Percentiles rank a stretch among this genome's conserved stretches.
phyloP scores from a whole-genome alignment of 2,329 filamentous ascomycete species.

The Lecanoromycetidae sp. region DNA sequence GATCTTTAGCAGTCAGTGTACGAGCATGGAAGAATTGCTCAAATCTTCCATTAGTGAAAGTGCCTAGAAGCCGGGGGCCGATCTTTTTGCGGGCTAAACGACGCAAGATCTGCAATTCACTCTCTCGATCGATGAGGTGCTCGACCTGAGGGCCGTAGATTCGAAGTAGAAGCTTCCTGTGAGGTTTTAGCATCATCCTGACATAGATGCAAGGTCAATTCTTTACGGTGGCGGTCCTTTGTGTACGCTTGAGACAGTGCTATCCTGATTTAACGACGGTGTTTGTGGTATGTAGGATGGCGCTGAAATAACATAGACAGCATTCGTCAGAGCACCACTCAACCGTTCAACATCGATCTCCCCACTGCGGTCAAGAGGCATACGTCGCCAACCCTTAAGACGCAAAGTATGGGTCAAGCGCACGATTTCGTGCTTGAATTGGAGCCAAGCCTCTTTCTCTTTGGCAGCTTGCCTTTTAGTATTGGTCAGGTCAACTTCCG shows the following conservation, averaged over 20 bases:
- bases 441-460: slow-evolving; percentile 66
- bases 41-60: slow-evolving; percentile 88
- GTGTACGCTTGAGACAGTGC: slow-evolving; percentile 27
- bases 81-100: slow-evolving; percentile 86
- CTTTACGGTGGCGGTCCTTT: slow-evolving; percentile 43
- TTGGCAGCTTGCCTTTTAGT: slow-evolving; percentile 44
- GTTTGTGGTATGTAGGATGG: slow-evolving; percentile 47
- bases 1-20: slow-evolving; percentile 61
- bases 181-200: slow-evolving; percentile 9
- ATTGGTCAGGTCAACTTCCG: slow-evolving; percentile 32
- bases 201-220: background rate
- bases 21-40: slow-evolving; percentile 86
- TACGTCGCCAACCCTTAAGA: slow-evolving; percentile 80
- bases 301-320: slow-evolving; percentile 86
- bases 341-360: slow-evolving; percentile 37
- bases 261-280: slow-evolving; percentile 29
- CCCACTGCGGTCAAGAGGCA: slow-evolving; percentile 42
- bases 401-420: slow-evolving; percentile 77
- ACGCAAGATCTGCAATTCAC: slow-evolving; percentile 73
- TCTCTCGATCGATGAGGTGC: slow-evolving; percentile 86
- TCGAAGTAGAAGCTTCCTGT: slow-evolving; percentile 66
- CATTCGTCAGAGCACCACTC: slow-evolving; percentile 89
- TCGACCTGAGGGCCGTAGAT: slow-evolving; percentile 94
- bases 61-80: slow-evolving; percentile 78
- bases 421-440: slow-evolving; percentile 85